Base-by-base conservation (phyloP, 176 grass and related monocot species). In the Ensete ventricosum region DNA sequence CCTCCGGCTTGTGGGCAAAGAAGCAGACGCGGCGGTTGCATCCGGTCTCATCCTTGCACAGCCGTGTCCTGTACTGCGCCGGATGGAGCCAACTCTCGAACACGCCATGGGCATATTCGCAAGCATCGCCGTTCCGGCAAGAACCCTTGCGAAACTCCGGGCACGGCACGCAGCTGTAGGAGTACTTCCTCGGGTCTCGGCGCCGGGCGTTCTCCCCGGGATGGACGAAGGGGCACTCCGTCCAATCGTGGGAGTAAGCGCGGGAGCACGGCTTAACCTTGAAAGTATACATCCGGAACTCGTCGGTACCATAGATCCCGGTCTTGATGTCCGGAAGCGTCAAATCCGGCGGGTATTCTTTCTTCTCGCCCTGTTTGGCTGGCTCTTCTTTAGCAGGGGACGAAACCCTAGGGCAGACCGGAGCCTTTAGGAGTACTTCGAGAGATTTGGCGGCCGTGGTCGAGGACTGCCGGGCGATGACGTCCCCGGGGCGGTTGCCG, bases 71-170 rank as follows among this genome's bases (percentile, higher is more conserved):
- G 74, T 93, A 93, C 24, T 93, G 91, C 2, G 91, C 91, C 16
- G 91, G 91, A 73, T 93, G 91, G 29, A 93, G 91, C 91, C 91
- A 93, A 69, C 91, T 90, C 82, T 93, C 91, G 17, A 93, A 93
- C 26, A 93, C 91, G 17, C 91, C 91, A 76, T 93, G 91, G 49
- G 91, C 91, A 78, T 93, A 93, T 75, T 93, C 91, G 54, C 91
- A 93, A 82, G 87, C 84, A 75, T 93, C 91, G 2, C 84, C 87
- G 0, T 88, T 84, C 29, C 90, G 76, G 81, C 91, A 93, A 43
- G 89, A 85, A 7, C 87, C 91, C 57, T 93, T 93, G 34, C 91
- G 84, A 77, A 90, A 93, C 51, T 93, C 91, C 1, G 91, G 91
- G 72, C 91, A 93, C 0, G 91, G 91, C 55, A 93, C 91, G 52